Base-by-base conservation (phyloP, 2,329 filamentous ascomycete species). In the Penicillium sclerotigenum region DNA sequence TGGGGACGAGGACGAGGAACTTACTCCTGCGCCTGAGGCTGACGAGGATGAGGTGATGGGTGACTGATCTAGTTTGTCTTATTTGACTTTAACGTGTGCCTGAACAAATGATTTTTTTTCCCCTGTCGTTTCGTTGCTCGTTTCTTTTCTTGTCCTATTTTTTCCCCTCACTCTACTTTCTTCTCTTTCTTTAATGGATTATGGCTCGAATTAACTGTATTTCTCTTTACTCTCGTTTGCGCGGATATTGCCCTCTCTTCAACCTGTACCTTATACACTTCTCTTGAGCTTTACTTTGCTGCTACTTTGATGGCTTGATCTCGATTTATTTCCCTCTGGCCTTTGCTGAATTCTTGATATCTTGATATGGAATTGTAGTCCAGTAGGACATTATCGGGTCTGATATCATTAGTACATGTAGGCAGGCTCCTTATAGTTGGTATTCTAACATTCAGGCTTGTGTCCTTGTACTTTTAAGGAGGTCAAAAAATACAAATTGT, bases 21-120 rank as follows among this genome's bases (percentile, higher is more conserved):
- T 59, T 7, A 64, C 56, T 7, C 61, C 57, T n/a, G 61, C 64
- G 13, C 67, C 70, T 47, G 68, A 72, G 48, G 63, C 66, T 18
- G 69, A 71, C 45, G 72, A 75, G 47, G 73, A 76, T 61, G 75
- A 76, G 62, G 69, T 76, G 45, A 77, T 77, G 73, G 73, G 74
- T 40, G 74, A 77, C 61, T 77, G 62, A 56, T 51, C 22, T 52
- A 22, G 22, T 52, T 54, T 56, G 38, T 22, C 34, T 52, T 50
- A 48, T 59, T 41, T 52, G 53, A 46, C 22, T 16, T 60, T 62
- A 58, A 52, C 34, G 28, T 57, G 43, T 41, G 54, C n/a, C 37
- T 56, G 42, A 26, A 33, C 37, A 42, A 53, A 56, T 33, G 28
- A 47, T 52, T 8, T 34, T 13, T 10, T 38, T 47, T 46, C 4